Evolutionary conservation across 306 rosid species (phyloP), one percentile per base, ranked within the genome.

Genomic region (Aeschynomene evenia): DNA sequence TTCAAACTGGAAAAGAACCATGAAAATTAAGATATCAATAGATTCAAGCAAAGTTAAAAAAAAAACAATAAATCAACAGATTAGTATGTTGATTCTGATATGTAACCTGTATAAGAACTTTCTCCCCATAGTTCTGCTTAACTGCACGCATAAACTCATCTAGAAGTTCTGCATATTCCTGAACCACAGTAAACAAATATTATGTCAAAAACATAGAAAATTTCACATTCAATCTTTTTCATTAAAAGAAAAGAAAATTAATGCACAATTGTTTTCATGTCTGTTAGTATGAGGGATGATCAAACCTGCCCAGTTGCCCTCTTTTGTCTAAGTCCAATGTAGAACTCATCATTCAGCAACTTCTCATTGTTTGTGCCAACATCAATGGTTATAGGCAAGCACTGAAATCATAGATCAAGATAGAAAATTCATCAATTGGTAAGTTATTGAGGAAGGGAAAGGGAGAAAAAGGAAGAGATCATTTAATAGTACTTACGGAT

Each of bases 311-410:
- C 97, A 21, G 96, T 90, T 56, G 97, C 92, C 24, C 98, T 79
- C 79, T 80, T 90, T 8, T 91, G 97, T 79, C 46, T 80, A 45
- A 91, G 92, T 19, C 98, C 98, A 61, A 81, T 94, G 89, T 94
- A 94, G 33, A 84, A 91, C 78, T 94, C 98, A 29, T 94, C 96
- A 3, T 94, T 88, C 85, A 94, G 67, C 82, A 91, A 73, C 69
- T 80, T 73, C 85, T 91, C 87, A n/a, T 91, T 94, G 87, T 94
- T 94, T 70, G 98, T 94, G 61, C 98, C 98, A 55, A 94, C 98
- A 63, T 94, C 97, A 72, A 94, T 88, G 69, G 98, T 88, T 51
- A 94, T 79, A 26, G 97, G 98, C 89, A 94, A 84, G 85, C 98
- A 94, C 98, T 94, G 85, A 72, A 73, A 82, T 66, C 61, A 75